Percentiles rank a stretch among this genome's conserved stretches.
Evolutionary conservation across 305 asterid genomes (phyloP).

Genomic region (Fraxinus nigra): DNA sequence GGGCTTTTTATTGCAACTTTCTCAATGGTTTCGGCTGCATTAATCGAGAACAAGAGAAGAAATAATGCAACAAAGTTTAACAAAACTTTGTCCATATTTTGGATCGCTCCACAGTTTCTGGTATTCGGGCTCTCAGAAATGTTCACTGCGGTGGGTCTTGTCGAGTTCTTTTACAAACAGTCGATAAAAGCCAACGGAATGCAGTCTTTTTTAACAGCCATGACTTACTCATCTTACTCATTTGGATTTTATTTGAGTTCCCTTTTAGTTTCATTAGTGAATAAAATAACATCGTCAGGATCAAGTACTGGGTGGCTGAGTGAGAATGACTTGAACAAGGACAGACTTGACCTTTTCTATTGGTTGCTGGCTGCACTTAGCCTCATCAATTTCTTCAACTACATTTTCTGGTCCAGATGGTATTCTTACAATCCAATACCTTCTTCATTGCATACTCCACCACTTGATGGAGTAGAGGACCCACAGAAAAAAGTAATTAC

Average conservation of each 20-base stretch:
- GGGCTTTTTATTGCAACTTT: slow-evolving; percentile 68
- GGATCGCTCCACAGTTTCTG: slow-evolving; percentile 76
- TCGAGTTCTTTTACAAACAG: slow-evolving; percentile 71
- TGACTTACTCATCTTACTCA: slow-evolving; percentile 67
- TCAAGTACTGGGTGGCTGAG: slow-evolving; percentile 52
- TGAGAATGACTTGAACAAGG: slow-evolving; percentile 61
- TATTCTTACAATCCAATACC: slow-evolving; percentile 46
- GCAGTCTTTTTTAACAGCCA: slow-evolving; percentile 65
- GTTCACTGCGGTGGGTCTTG: slow-evolving; percentile 69
- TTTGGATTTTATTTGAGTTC: slow-evolving; percentile 75
- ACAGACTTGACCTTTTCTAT: slow-evolving; percentile 60
- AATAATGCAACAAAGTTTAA: slow-evolving; percentile 9
- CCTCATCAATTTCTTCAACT: slow-evolving; percentile 60
- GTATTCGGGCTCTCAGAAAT: slow-evolving; percentile 67
- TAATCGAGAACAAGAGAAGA: slow-evolving; percentile 55
- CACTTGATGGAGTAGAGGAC: slow-evolving; percentile 6
- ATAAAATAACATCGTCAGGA: slow-evolving; percentile 38
- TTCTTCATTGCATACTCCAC: slow-evolving; percentile 1
- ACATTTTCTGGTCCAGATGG: slow-evolving; percentile 65
- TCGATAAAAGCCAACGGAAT: slow-evolving; percentile 45
- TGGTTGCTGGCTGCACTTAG: slow-evolving; percentile 68
- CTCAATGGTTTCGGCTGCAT: slow-evolving; percentile 67
- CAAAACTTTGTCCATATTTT: slow-evolving; percentile 45
- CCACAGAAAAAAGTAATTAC: slow-evolving; percentile 21
- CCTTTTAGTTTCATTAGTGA: slow-evolving; percentile 55